These are phyloP conservation scores for Diaporthe sp. DNA, from an alignment of 2,329 filamentous ascomycete species.

Conservation along the genomic window DNA sequence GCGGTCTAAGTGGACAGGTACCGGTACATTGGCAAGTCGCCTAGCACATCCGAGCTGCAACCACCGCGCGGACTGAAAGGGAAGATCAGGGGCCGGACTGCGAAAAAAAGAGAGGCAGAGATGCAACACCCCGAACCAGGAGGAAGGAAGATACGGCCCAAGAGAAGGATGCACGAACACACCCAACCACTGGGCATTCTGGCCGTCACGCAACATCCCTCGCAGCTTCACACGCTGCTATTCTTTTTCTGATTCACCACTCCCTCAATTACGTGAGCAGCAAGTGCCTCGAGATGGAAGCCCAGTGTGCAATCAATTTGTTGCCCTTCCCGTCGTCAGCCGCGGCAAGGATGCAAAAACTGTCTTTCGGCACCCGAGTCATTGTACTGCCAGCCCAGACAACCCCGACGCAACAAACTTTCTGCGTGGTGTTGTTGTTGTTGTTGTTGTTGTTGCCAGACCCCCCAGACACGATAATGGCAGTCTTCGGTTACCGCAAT, in stretches of 20 bases:
- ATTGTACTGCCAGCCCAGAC: background rate
- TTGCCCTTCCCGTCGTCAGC: background rate
- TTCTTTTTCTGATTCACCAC: background rate
- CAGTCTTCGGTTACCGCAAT: background rate
- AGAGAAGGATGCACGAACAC: conserved; percentile 1
- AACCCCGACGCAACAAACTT: background rate
- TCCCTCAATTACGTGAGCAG: background rate
- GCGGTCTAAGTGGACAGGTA: conserved; percentile 27
- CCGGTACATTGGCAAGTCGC: conserved; percentile 24
- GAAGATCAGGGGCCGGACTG: conserved; percentile 17
- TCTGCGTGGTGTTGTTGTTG: background rate
- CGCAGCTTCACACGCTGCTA: background rate
- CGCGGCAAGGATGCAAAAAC: conserved; percentile 14
- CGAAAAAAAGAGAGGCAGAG: conserved; percentile 5
- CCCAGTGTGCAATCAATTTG: background rate
- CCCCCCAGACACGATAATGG: background rate
- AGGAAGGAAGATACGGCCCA: background rate
- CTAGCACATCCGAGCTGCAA: conserved; percentile 14
- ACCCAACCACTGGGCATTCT: background rate
- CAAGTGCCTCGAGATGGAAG: background rate
- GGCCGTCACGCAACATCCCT: background rate
- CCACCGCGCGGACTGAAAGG: background rate
- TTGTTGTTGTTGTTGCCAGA: background rate
- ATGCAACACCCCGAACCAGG: background rate
- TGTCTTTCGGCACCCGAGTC: conserved; percentile 25